Percentiles rank a stretch among this genome's conserved stretches.
Evolutionary conservation across 78 protist genomes (phyloP).

Genomic region (Emiliania huxleyi): DNA sequence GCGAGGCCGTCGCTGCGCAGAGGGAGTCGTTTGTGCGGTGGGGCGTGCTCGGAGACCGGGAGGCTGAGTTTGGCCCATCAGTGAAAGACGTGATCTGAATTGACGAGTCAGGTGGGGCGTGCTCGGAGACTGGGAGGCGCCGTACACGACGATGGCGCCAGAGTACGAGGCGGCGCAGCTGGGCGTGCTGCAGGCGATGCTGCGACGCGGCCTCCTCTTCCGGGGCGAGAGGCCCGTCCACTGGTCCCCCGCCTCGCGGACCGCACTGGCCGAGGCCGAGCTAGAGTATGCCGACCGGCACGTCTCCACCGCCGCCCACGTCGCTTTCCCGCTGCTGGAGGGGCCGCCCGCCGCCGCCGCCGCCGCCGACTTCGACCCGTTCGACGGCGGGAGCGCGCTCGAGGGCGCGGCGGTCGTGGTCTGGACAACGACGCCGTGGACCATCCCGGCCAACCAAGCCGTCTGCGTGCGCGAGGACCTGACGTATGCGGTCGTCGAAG

Average conservation of each 20-base stretch:
- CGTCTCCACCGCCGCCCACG: conserved; percentile 67
- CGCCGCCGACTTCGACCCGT: no score
- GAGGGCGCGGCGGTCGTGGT: conserved; percentile 39
- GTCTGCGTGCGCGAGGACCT: conserved; percentile 69
- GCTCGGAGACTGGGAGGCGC: conserved; percentile 12
- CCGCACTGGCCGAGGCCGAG: conserved; percentile 94
- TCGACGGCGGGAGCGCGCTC: neutral
- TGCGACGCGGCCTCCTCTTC: conserved; percentile 45
- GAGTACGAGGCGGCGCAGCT: conserved; percentile 16
- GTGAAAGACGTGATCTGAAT: no score
- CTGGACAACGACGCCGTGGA: conserved; percentile 99
- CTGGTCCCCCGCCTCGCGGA: conserved; percentile 40
- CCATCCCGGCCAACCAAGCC: conserved; percentile 95
- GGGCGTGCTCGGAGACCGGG: conserved; percentile 29
- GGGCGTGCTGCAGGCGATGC: conserved; percentile 6
- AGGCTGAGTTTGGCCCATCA: no score
- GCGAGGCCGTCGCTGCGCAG: neutral
- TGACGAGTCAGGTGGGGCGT: no score
- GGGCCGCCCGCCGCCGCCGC: neutral
- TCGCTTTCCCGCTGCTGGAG: conserved; percentile 33
- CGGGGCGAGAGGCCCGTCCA: conserved; percentile 83
- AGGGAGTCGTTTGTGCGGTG: neutral
- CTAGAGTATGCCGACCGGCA: conserved; percentile 83
- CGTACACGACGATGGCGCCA: conserved; percentile 1
- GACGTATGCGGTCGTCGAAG: conserved; percentile 85